Base-by-base conservation (phyloP, 2,329 filamentous ascomycete species). In the Pezicula neosporulosa region DNA sequence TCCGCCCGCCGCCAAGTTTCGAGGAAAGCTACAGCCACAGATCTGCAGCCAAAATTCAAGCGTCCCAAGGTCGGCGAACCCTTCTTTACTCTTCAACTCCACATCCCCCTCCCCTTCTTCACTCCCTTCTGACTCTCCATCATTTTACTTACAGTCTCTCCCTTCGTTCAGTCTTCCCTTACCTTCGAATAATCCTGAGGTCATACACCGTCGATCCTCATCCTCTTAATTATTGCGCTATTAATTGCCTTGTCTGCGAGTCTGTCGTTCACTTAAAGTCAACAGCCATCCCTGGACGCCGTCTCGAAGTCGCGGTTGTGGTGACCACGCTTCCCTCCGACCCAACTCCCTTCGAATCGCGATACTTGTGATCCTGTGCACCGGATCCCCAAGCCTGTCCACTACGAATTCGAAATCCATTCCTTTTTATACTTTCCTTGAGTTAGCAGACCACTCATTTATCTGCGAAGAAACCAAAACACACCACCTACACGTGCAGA, bases 161-260 rank as follows among this genome's bases (percentile, higher is more conserved):
- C 42, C 42, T 44, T 44, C 42, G 42, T 44, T 44, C 42, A 44
- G 21, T 44, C 21, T 44, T 44, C 42, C 30, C 42, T 44, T 44
- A 27, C 42, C 21, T 28, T 16, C 27, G 4, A 21, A 19, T 15
- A 28, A 28, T 44, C 16, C 42, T 44, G 42, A 44, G 42, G 42
- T 44, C 42, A 44, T 44, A 27, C 42, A 6, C 13, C 27, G 42
- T 24, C 27, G 42, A 24, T 44, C 42, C 27, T 18, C n/a, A 27
- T 27, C n/a, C 27, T 28, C n/a, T 27, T 16, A 27, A 13, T 44
- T 16, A 12, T 27, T 16, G 24, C 42, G 42, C 27, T 44, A 44
- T 44, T 44, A 44, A 44, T 44, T 27, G 42, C 3, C 21, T 44
- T 28, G 42, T 21, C 21, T 24, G 10, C 42, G 21, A 28, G 27